A percentile compares a stretch with the other conserved stretches of the same genome.
Conservation (phyloP, 352 stramenopile genomes). For the Phytophthora idaei region DNA sequence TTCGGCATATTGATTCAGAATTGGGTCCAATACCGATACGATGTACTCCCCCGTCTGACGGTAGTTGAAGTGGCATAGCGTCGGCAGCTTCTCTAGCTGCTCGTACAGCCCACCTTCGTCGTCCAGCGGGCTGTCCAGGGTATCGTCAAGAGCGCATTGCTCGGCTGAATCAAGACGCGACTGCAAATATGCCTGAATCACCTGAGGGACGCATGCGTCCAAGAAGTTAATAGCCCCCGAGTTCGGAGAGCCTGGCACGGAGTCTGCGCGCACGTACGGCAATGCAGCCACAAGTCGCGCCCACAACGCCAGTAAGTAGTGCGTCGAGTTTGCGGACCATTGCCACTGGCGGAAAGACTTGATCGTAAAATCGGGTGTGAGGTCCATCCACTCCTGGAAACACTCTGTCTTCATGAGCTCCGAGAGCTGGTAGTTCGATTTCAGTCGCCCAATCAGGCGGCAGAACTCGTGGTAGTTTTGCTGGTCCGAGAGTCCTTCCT, state of each 20-base stretch:
- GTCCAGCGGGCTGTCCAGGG: slow-evolving; percentile 96
- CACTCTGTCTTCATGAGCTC: slow-evolving; percentile 97
- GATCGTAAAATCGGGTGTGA: slow-evolving; percentile 96
- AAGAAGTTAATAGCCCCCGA: slow-evolving; percentile 65
- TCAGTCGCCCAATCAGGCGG: slow-evolving; percentile 95
- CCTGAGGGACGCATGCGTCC: slow-evolving; percentile 74
- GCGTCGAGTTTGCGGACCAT: slow-evolving; percentile 93
- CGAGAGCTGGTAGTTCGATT: slow-evolving; percentile 98
- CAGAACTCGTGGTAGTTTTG: slow-evolving; percentile 99
- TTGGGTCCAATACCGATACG: slow-evolving; percentile 94
- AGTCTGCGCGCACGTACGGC: slow-evolving; percentile 93
- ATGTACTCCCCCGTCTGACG: slow-evolving; percentile 92
- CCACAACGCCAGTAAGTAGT: slow-evolving; percentile 98
- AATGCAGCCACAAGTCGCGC: slow-evolving; percentile 95
- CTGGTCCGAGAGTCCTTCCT: slow-evolving; percentile 97
- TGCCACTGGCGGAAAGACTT: slow-evolving; percentile 97
- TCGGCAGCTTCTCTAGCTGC: slow-evolving; percentile 96
- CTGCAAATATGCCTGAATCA: slow-evolving; percentile 97
- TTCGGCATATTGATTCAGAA: slow-evolving; percentile 94
- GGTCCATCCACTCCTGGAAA: slow-evolving; percentile 97
- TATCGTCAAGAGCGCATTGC: slow-evolving; percentile 92
- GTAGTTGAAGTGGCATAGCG: slow-evolving; percentile 98
- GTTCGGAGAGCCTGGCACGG: slow-evolving; percentile 54
- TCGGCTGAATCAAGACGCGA: slow-evolving; percentile 95
- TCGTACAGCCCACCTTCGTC: slow-evolving; percentile 97